Evolutionary conservation across 2,329 filamentous ascomycete species (phyloP), one percentile per base, ranked within the genome.

Genomic region (Huntiella decipiens): DNA sequence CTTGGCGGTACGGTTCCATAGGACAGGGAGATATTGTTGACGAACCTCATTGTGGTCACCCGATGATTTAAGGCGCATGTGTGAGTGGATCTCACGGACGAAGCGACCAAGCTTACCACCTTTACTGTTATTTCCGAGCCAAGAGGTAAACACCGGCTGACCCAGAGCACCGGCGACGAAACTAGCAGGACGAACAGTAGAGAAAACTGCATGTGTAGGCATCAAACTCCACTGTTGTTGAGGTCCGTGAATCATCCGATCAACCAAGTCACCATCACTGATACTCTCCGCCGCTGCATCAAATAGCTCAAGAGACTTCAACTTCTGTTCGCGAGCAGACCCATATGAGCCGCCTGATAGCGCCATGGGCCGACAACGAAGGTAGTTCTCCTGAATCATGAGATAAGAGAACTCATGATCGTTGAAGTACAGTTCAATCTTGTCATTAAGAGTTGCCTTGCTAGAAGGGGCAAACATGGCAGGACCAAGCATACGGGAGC

Each of bases 221-320:
- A 98, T 98, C 51, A 98, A 65, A 57, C 83, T 91, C 91, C 91
- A 98, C 51, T 98, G 91, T 58, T 98, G 91, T 58, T 98, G 91
- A 38, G 85, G 84, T 19, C 91, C 91, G 60, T 98, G 91, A 50
- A 98, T 98, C 88, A 98, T 95, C 44, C 85, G 74, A 60, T 98
- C 91, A 2, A 96, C 84, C 33, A 98, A 66, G 59, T 98, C 91
- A 50, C 91, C 91, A 56, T 98, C 91, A 56, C 86, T 95, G 63
- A 98, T 98, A 57, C 87, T 95, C 57, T 92, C 82, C 3, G 91
- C 87, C 3, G 91, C 91, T 55, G 83, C 74, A 52, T 93, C 87
- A 16, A 80, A 74, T 5, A 96, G 67, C 60, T 96, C 85, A 5
- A 98, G 70, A n/a, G 77, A 65, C 60, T 93, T 93, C 45, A 95